Base-by-base conservation (phyloP, 495 filamentous ascomycete species). In the Parathielavia hyrcaniae region DNA sequence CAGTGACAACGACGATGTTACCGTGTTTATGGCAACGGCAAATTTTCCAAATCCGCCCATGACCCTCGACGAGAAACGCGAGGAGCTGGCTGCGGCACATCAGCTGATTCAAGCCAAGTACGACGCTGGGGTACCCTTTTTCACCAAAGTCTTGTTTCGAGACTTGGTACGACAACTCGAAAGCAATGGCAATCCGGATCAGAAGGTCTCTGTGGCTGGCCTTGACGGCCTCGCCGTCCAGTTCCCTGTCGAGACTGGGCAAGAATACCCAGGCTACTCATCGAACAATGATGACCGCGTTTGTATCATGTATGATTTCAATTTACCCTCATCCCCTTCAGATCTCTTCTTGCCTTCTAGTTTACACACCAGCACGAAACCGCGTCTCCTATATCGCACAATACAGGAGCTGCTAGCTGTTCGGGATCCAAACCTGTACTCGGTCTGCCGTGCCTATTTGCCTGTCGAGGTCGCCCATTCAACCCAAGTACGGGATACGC, bases 141-240 rank as follows among this genome's bases (percentile, higher is more conserved):
- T 40, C 2, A 53, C 35, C 35, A 53, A 53, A 17, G 20, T 23
- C 14, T 9, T 53, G 12, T 39, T 53, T 40, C 50, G 38, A n/a
- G 50, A 53, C 17, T 10, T 53, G 35, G 36, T 39, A n/a, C 50
- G 50, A 19, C 50, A 53, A 39, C 5, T 41, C 17, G 50, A 41
- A 23, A 23, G 20, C 36, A 17, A 23, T n/a, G 17, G 19, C 35
- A 30, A 5, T n/a, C 5, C 6, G 1, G 46, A 49, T 32, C 12
- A 13, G 5, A 22, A 3, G 12, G 16, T 53, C 40, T 39, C 35
- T n/a, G 20, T 53, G 14, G 23, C 50, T 36, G 50, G 50, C 50
- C 7, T 53, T 0, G 22, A 53, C 23, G 50, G 50, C 4, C 5
- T 53, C 36, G 5, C 38, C 11, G 50, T 41, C 50, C 7, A 41